Evolutionary conservation across 1,284 basidiomycete genomes (phyloP).

Genomic region (Neotropicomus parvogracilis): DNA sequence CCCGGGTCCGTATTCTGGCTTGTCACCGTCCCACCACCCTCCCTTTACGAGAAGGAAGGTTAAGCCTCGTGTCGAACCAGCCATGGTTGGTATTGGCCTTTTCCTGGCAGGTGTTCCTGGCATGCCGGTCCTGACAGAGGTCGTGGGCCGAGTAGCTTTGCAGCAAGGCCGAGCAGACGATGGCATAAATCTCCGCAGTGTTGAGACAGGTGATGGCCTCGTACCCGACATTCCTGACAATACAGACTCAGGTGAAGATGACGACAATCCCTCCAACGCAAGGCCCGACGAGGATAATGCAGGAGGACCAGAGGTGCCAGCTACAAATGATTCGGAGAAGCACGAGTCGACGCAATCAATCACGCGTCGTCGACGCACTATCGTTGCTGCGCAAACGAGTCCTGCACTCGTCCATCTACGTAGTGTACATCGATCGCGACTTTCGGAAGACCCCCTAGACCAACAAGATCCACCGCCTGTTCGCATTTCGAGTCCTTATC

Average conservation of each 20-base stretch:
- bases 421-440: slow-evolving; percentile 47
- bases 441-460: slow-evolving; percentile 70
- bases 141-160: slow-evolving; percentile 81
- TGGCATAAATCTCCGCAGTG: slow-evolving; percentile 44
- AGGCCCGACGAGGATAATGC: slow-evolving; percentile 28
- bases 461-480: slow-evolving; percentile 53
- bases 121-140: slow-evolving; percentile 69
- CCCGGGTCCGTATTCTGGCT: slow-evolving; percentile 60
- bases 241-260: slow-evolving; percentile 40
- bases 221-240: slow-evolving; percentile 9
- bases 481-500: slow-evolving; percentile 46
- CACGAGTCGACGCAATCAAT: slow-evolving; percentile 13
- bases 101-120: slow-evolving; percentile 75
- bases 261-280: slow-evolving; percentile 30
- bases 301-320: slow-evolving; percentile 2
- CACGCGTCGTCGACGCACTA: slow-evolving; percentile 41
- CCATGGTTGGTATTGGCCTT: slow-evolving; percentile 83
- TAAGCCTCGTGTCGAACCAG: slow-evolving; percentile 68
- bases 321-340: slow-evolving; percentile 27
- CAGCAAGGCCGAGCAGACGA: slow-evolving; percentile 80
- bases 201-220: slow-evolving; percentile 45
- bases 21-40: slow-evolving; percentile 46
- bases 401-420: slow-evolving; percentile 62
- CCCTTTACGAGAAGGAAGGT: slow-evolving; percentile 61
- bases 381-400: slow-evolving; percentile 64